Percentiles rank a stretch among this genome's conserved stretches.
phyloP scores from a whole-genome alignment of 2,329 filamentous ascomycete genomes.

The Lachnellula suecica region DNA sequence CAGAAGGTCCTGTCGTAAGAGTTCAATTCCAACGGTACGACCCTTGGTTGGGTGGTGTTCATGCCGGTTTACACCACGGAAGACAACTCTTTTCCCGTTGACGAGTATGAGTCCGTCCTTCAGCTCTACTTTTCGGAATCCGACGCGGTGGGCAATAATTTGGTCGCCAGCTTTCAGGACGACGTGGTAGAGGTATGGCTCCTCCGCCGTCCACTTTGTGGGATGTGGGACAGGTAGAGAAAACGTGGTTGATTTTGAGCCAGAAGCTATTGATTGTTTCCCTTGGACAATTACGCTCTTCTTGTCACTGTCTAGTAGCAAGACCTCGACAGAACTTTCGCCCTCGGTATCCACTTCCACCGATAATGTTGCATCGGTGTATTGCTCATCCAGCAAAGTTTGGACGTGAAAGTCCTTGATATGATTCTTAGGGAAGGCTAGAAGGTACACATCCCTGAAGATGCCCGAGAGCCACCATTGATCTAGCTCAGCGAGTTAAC shows the following conservation, averaged over 20 bases:
- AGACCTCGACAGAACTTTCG: not conserved
- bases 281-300: not conserved
- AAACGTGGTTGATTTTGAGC: constrained; percentile 1
- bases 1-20: constrained; percentile 49
- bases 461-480: constrained; percentile 70
- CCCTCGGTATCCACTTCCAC: constrained; percentile 38
- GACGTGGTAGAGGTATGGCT: constrained; percentile 59
- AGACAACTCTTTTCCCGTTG: constrained; percentile 59
- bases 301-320: not conserved
- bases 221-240: constrained; percentile 44
- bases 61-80: constrained; percentile 67
- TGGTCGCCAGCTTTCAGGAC: constrained; percentile 41
- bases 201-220: constrained; percentile 68
- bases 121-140: constrained; percentile 64
- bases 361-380: constrained; percentile 47
- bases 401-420: constrained; percentile 61
- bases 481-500: constrained; percentile 34
- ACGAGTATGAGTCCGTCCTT: constrained; percentile 59
- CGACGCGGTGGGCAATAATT: constrained; percentile 49
- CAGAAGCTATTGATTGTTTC: constrained; percentile 2
- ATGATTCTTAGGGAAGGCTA: constrained; percentile 52
- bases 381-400: constrained; percentile 50
- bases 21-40: constrained; percentile 50
- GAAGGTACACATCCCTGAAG: constrained; percentile 64
- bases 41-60: constrained; percentile 65